phyloP scores from a whole-genome alignment of 371 early-diverging fungal genomes.

The Mortierella polycephala region DNA sequence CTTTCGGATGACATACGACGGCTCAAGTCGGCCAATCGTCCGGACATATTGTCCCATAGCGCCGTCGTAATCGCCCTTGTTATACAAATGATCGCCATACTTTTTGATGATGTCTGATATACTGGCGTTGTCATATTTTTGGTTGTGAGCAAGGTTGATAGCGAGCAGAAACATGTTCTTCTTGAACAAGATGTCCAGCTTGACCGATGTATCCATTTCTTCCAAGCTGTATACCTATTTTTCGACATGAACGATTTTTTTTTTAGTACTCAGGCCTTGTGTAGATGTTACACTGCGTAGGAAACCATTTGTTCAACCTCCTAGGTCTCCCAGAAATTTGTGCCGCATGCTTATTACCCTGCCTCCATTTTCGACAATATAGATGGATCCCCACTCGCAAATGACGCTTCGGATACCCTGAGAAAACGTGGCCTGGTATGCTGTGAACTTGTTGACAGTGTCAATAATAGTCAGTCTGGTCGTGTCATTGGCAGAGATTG shows the following conservation, averaged over 20 bases:
- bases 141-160: constrained; percentile 80
- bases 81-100: constrained; percentile 92
- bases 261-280: not conserved
- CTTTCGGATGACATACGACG: constrained; percentile 95
- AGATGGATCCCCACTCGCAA: constrained; percentile 92
- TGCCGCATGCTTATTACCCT: constrained; percentile 59
- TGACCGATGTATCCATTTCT: constrained; percentile 88
- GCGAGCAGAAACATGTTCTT: constrained; percentile 91
- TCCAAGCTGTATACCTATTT: constrained; percentile 80
- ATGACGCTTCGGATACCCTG: constrained; percentile 76
- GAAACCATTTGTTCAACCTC: not conserved
- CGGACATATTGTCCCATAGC: constrained; percentile 93
- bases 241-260: not conserved
- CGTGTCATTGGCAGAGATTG: constrained; percentile 57
- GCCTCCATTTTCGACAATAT: constrained; percentile 83
- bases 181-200: constrained; percentile 87
- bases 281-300: too few relatives aligned
- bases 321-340: too few relatives aligned
- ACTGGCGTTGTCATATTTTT: constrained; percentile 78
- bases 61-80: constrained; percentile 88
- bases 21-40: constrained; percentile 94
- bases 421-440: constrained; percentile 79
- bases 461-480: constrained; percentile 91
- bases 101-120: constrained; percentile 92
- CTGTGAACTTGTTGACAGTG: constrained; percentile 89